These are phyloP conservation scores for Wickerhamomyces bovis DNA, from an alignment of 805 yeast species.

Conservation along the genomic window DNA sequence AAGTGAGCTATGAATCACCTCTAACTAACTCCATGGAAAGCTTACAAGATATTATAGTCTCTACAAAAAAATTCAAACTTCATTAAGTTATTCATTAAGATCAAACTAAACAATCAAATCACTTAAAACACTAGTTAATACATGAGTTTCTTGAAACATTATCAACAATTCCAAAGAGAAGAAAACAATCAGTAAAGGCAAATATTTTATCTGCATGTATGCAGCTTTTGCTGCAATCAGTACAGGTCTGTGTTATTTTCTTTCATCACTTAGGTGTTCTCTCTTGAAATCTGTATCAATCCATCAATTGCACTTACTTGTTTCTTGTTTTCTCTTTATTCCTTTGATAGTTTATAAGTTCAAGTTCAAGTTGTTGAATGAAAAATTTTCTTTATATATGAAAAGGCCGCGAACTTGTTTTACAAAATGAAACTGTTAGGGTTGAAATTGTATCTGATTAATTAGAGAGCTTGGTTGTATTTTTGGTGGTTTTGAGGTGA, in stretches of 20 bases:
- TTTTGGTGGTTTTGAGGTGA: too few relatives aligned
- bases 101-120: not conserved
- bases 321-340: not conserved
- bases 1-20: too few relatives aligned
- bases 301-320: too few relatives aligned
- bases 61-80: too few relatives aligned
- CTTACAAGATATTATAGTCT: too few relatives aligned
- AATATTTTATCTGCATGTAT: constrained; percentile 30
- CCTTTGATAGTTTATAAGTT: too few relatives aligned
- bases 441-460: too few relatives aligned
- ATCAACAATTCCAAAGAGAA: too few relatives aligned
- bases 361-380: not conserved
- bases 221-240: constrained; percentile 30
- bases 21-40: too few relatives aligned
- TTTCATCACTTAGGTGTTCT: constrained; percentile 31
- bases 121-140: not conserved
- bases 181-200: constrained; percentile 27
- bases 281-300: not conserved
- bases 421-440: not conserved
- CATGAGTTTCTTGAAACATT: not conserved
- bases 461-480: too few relatives aligned
- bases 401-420: not conserved
- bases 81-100: not conserved
- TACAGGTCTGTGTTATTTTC: constrained; percentile 54
- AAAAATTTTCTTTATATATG: too few relatives aligned